Percentiles rank a stretch among this genome's conserved stretches.
These are phyloP conservation scores for Blastobotrys proliferans DNA, from an alignment of 1,139 yeast genomes.

Conservation along the genomic window DNA sequence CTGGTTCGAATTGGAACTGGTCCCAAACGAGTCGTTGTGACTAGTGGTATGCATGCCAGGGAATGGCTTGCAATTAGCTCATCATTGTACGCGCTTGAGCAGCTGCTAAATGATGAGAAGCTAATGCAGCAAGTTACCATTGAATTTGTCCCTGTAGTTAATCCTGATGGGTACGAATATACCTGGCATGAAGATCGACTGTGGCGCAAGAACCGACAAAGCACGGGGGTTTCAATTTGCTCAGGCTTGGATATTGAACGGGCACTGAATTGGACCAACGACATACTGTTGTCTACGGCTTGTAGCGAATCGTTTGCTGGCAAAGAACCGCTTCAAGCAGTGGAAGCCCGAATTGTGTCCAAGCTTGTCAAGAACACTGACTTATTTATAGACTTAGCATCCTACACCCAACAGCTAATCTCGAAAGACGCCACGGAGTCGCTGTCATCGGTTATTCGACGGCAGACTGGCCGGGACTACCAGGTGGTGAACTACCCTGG, in stretches of 20 bases:
- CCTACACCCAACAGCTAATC: slow-evolving; percentile 77
- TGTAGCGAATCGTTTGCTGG: slow-evolving; percentile 52
- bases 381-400: slow-evolving; percentile 79
- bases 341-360: slow-evolving; percentile 64
- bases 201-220: slow-evolving; percentile 88
- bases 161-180: slow-evolving; percentile 87
- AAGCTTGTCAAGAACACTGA: slow-evolving; percentile 54
- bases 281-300: slow-evolving; percentile 4
- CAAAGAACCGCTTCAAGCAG: slow-evolving; percentile 68
- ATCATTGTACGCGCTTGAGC: slow-evolving; percentile 57
- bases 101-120: slow-evolving; percentile 43
- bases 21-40: slow-evolving; percentile 49
- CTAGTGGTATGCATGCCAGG: slow-evolving; percentile 86
- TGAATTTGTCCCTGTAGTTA: slow-evolving; percentile 73
- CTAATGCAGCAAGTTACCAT: slow-evolving; percentile 40
- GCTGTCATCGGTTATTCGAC: slow-evolving; percentile 20
- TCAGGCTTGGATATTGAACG: slow-evolving; percentile 85
- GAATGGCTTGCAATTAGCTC: slow-evolving; percentile 85
- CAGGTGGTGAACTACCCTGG: slow-evolving; percentile 49
- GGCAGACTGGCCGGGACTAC: slow-evolving; percentile 34
- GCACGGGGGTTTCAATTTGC: slow-evolving; percentile 62
- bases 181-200: slow-evolving; percentile 77
- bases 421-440: slow-evolving; percentile 17
- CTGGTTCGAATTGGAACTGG: slow-evolving; percentile 56
- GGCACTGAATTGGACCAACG: slow-evolving; percentile 61